Conservation (phyloP, 176 grass and related monocot species). For the Stipa capillata region DNA sequence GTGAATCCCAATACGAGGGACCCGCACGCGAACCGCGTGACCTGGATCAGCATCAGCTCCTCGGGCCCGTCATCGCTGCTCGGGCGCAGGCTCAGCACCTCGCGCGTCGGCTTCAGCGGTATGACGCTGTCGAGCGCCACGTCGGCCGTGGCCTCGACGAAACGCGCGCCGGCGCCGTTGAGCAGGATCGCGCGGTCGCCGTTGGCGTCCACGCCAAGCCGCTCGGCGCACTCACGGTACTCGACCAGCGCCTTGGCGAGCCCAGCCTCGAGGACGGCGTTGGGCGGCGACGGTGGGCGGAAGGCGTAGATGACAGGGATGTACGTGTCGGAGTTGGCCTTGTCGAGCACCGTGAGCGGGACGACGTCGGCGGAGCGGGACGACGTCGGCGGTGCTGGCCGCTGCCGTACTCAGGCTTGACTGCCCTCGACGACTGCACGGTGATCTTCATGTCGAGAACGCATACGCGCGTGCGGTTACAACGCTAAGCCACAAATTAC, state of each 20-base stretch:
- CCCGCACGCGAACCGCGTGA: slow-evolving; percentile 15
- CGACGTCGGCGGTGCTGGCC: neutral
- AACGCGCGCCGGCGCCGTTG: neutral
- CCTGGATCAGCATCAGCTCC: slow-evolving; percentile 5
- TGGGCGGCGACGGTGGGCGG: neutral
- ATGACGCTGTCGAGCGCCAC: neutral
- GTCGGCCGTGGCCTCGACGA: slow-evolving; percentile 7
- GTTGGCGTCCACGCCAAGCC: neutral
- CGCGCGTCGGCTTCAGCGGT: neutral
- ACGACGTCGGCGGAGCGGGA: neutral
- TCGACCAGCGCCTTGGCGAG: neutral
- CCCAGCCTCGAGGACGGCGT: neutral
- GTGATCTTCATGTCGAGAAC: neutral
- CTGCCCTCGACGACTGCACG: neutral
- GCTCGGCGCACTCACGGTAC: slow-evolving; percentile 20
- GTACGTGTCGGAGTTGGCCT: slow-evolving; percentile 6
- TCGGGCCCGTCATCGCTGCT: neutral
- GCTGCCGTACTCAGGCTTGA: neutral
- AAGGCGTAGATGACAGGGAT: slow-evolving; percentile 18
- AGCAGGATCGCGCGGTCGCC: neutral
- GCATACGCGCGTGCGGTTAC: neutral
- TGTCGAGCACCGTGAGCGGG: slow-evolving; percentile 10
- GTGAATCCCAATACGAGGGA: slow-evolving; percentile 6
- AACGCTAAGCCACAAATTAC: too few relatives aligned
- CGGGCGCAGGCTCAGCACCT: neutral